Conservation (phyloP, 2,329 filamentous ascomycete species). For the Knufia petricola region DNA sequence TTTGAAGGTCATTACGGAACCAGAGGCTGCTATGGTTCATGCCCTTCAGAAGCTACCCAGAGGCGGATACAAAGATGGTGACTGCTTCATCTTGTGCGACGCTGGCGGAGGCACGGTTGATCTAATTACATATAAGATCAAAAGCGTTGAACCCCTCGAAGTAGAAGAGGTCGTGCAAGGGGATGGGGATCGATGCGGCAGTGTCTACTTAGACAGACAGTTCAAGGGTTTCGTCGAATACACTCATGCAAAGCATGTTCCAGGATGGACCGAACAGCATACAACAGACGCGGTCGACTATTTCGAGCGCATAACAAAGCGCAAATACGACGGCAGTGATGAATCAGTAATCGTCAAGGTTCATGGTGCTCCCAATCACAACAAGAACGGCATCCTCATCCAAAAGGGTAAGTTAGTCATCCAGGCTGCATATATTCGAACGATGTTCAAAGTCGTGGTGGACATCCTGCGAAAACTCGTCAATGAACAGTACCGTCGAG, state of each 20-base stretch:
- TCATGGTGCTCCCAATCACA: conserved; percentile 20
- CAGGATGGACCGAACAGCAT: conserved; percentile 23
- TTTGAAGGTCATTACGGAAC: conserved; percentile 23
- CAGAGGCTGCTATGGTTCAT: conserved; percentile 28
- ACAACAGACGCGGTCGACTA: conserved; percentile 22
- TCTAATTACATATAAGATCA: conserved; percentile 26
- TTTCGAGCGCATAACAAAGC: conserved; percentile 24
- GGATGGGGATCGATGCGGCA: conserved; percentile 23
- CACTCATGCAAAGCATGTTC: conserved; percentile 13
- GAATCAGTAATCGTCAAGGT: conserved; percentile 23
- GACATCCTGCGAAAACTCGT: conserved; percentile 4
- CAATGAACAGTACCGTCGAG: not conserved
- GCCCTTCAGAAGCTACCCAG: conserved; percentile 23
- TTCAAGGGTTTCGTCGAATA: conserved; percentile 23
- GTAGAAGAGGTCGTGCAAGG: conserved; percentile 24
- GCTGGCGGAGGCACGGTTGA: conserved; percentile 32
- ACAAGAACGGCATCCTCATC: conserved; percentile 13
- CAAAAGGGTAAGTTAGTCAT: conserved; percentile 21
- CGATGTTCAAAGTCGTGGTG: conserved; percentile 22
- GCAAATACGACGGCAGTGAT: conserved; percentile 21
- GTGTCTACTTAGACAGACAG: conserved; percentile 24
- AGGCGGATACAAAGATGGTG: conserved; percentile 11
- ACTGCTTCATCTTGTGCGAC: conserved; percentile 30
- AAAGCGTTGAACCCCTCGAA: conserved; percentile 20
- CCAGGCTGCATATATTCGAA: conserved; percentile 15